Base-by-base conservation (phyloP, 2,329 filamentous ascomycete species). In the Tympanopsis confertula region DNA sequence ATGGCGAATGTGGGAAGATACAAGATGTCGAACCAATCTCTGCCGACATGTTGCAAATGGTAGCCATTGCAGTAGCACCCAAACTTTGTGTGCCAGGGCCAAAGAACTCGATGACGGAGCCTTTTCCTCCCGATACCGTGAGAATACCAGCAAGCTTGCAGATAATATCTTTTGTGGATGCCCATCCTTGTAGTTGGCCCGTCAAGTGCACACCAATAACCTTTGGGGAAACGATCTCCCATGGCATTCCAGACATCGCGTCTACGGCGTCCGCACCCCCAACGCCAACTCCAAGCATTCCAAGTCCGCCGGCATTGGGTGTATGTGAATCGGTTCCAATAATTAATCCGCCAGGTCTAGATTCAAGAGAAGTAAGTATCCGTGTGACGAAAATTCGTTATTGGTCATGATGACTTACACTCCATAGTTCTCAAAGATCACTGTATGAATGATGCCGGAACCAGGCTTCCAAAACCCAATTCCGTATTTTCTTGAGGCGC, bases 231-330 rank as follows among this genome's bases (percentile, higher is more conserved):
- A 47, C 45, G 3, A 59, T 41, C 22, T 60, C 57, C 55, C 55
- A 58, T 3, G 54, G 53, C 47, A 59, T 10, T 42, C 43, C 36
- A 49, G 42, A 43, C 45, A 51, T 47, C 61, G 49, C 13, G 54
- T 67, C 69, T 56, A 72, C 46, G 59, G 62, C 45, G 66, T 68
- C 19, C 56, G 53, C 18, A 57, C 68, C 7, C 56, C 67, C 47
- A 65, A 71, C 55, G 0, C 57, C 57, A 5, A 59, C 50, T 2
- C 53, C 56, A 5, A 57, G 32, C 50, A 58, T 57, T 2, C 50
- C 52, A 48, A 58, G 50, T 0, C 56, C 56, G 1, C 52, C 56
- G 3, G 54, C 54, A 30, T 59, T 59, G 3, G 57, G 57, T 2
- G 56, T 58, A 37, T 59, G 54, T 2, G 57, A 59, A 36, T 59